phyloP scores from a whole-genome alignment of 2,329 filamentous ascomycete species.

The Tympanopsis confertula region DNA sequence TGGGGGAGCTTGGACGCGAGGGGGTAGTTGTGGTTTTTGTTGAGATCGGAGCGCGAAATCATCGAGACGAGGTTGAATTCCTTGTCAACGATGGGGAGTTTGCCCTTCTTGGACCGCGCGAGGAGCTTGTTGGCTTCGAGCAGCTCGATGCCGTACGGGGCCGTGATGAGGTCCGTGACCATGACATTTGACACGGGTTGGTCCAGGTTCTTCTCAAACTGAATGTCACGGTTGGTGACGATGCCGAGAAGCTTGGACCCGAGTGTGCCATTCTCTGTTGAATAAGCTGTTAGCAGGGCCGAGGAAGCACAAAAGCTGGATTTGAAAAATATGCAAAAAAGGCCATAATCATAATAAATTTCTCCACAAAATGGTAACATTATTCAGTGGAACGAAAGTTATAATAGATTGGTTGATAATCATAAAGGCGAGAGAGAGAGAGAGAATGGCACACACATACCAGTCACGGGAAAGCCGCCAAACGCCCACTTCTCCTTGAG shows the following conservation, averaged over 20 bases:
- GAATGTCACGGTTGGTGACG: conserved; percentile 93
- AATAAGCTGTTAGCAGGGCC: conserved; percentile 4
- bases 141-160: conserved; percentile 69
- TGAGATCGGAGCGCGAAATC: conserved; percentile 87
- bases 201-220: conserved; percentile 72
- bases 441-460: conserved; percentile 44
- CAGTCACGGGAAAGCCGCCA: conserved; percentile 94
- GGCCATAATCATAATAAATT: conserved; percentile 16
- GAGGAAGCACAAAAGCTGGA: conserved; percentile 3
- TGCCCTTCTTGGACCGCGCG: conserved; percentile 94
- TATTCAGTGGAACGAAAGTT: conserved; percentile 99
- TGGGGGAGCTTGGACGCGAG: conserved; percentile 90
- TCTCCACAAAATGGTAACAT: conserved; percentile 80
- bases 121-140: conserved; percentile 86
- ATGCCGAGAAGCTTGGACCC: conserved; percentile 95
- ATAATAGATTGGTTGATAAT: conserved; percentile 74
- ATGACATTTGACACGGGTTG: conserved; percentile 79
- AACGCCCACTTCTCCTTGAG: conserved; percentile 98
- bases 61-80: conserved; percentile 79
- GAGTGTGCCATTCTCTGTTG: conserved; percentile 74
- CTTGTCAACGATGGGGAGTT: conserved; percentile 82
- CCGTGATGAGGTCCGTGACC: conserved; percentile 89
- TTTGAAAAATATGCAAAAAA: conserved; percentile 7
- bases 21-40: conserved; percentile 97
- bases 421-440: conserved; percentile 28